Percentiles rank a stretch among this genome's conserved stretches.
Evolutionary conservation across 257 asterid species (phyloP).

Genomic region (Lantana camara): DNA sequence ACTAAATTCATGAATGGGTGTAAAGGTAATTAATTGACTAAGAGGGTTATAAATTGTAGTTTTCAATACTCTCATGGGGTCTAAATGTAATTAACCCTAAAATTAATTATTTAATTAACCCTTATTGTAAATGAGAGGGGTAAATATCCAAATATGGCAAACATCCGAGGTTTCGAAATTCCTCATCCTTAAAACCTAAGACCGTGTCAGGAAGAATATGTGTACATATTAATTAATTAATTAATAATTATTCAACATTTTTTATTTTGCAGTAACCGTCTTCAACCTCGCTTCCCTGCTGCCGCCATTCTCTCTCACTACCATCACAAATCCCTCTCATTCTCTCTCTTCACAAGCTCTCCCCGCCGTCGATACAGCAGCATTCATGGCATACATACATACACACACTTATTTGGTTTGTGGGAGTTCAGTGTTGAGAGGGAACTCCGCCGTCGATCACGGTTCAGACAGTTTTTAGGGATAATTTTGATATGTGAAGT

Average conservation of each 20-base stretch:
- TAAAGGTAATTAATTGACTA: too few relatives aligned
- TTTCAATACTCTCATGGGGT: too few relatives aligned
- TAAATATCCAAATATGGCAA: too few relatives aligned
- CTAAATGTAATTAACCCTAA: too few relatives aligned
- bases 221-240: background rate
- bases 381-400: background rate
- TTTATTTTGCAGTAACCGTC: slow-evolving; percentile 10
- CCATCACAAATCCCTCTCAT: background rate
- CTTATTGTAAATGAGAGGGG: too few relatives aligned
- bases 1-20: too few relatives aligned
- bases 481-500: background rate
- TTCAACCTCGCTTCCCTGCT: slow-evolving; percentile 13
- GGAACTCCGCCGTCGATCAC: slow-evolving; percentile 16
- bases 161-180: background rate
- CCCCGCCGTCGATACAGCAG: background rate
- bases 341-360: slow-evolving; percentile 9
- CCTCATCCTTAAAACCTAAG: background rate
- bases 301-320: slow-evolving; percentile 10
- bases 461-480: background rate
- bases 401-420: background rate
- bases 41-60: too few relatives aligned
- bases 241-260: background rate
- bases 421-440: background rate
- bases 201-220: background rate
- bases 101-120: too few relatives aligned